phyloP scores from a whole-genome alignment of 2,329 filamentous ascomycete genomes.

The Ceratocystis variospora region DNA sequence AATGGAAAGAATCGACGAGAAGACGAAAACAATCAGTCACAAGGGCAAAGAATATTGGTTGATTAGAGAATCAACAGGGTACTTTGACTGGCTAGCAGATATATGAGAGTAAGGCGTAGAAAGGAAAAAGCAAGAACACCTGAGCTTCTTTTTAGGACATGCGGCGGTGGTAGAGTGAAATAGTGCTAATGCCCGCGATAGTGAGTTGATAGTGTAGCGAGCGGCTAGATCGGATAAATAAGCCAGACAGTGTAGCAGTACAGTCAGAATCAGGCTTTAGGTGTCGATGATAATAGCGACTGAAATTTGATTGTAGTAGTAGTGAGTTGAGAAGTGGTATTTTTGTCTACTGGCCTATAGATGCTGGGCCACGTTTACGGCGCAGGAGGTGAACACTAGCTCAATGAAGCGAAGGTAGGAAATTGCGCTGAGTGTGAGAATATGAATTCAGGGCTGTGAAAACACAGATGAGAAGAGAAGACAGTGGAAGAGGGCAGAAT shows the following conservation, averaged over 20 bases:
- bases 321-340: not conserved
- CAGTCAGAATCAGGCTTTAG: not conserved
- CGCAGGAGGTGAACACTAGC: constrained; percentile 11
- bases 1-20: constrained; percentile 4
- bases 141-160: not conserved
- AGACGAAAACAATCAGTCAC: not conserved
- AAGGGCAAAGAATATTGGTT: not conserved
- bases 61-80: not conserved
- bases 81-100: not conserved
- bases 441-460: not conserved
- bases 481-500: not conserved
- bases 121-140: not conserved
- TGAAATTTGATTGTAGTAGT: not conserved
- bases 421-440: constrained; percentile 5
- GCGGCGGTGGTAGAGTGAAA: not conserved
- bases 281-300: not conserved
- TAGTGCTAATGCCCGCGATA: not conserved
- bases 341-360: not conserved
- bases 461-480: not conserved
- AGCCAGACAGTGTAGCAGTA: not conserved
- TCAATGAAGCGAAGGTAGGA: not conserved
- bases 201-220: not conserved
- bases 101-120: not conserved
- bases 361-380: constrained; percentile 13
- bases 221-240: not conserved